Percentiles rank a stretch among this genome's conserved stretches.
phyloP scores from a whole-genome alignment of 495 filamentous ascomycete genomes.

The Trichodelitschia bisporula region DNA sequence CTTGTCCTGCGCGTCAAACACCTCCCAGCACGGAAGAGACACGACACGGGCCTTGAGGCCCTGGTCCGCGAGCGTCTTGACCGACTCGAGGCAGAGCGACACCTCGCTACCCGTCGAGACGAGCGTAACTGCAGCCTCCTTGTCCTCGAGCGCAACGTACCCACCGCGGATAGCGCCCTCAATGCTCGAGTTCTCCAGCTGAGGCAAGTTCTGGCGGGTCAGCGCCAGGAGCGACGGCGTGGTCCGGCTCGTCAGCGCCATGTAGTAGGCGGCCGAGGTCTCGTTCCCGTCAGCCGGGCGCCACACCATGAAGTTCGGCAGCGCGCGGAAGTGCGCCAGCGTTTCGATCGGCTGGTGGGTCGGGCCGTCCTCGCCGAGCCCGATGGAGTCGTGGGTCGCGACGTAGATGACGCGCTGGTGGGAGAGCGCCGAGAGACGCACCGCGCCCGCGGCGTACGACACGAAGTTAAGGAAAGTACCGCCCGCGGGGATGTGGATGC shows the following conservation, averaged over 20 bases:
- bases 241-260: constrained; percentile 70
- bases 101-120: constrained; percentile 94
- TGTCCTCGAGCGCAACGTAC: constrained; percentile 66
- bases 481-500: constrained; percentile 75
- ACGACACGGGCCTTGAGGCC: constrained; percentile 80
- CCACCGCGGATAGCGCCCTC: constrained; percentile 79
- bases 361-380: constrained; percentile 94
- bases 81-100: constrained; percentile 74
- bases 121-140: constrained; percentile 69
- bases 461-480: constrained; percentile 99
- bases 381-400: constrained; percentile 97
- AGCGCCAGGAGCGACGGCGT: constrained; percentile 85
- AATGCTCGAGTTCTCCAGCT: constrained; percentile 80
- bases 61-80: constrained; percentile 71
- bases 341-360: constrained; percentile 99
- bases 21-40: constrained; percentile 90
- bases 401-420: constrained; percentile 86
- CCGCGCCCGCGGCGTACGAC: constrained; percentile 87
- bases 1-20: constrained; percentile 86
- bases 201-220: constrained; percentile 94
- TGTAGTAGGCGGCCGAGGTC: constrained; percentile 93
- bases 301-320: constrained; percentile 99
- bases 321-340: constrained; percentile 95
- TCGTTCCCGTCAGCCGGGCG: constrained; percentile 97
- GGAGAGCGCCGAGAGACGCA: constrained; percentile 80